Percentiles rank a stretch among this genome's conserved stretches.
Evolutionary conservation across 306 rosid genomes (phyloP).

Genomic region (Vigna mungo): DNA sequence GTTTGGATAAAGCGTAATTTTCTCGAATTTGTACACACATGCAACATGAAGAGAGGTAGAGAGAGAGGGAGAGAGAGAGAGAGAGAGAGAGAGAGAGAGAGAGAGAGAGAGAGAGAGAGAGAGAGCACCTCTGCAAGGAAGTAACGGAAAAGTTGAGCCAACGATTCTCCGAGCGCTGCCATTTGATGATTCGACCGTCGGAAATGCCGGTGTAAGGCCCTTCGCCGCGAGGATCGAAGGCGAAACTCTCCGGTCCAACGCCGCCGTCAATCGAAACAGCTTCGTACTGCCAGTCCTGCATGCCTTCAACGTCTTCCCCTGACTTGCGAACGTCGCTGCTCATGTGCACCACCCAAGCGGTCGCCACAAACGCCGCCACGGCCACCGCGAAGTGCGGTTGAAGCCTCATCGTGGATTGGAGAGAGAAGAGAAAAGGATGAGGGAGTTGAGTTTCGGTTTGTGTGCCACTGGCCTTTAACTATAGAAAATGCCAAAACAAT

Average conservation of each 20-base stretch:
- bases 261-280: slow-evolving; percentile 50
- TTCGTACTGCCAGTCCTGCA: slow-evolving; percentile 39
- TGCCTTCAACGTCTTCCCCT: not conserved
- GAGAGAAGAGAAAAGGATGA: not conserved
- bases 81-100: not conserved
- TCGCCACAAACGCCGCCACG: not conserved
- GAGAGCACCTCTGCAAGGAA: slow-evolving; percentile 56
- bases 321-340: not conserved
- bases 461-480: not conserved
- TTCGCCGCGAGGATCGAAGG: slow-evolving; percentile 62
- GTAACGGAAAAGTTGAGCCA: slow-evolving; percentile 69
- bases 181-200: slow-evolving; percentile 75
- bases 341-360: slow-evolving; percentile 39
- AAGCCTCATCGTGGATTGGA: slow-evolving; percentile 18
- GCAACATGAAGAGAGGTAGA: not conserved
- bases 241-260: slow-evolving; percentile 73
- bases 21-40: not conserved
- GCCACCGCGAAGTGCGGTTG: slow-evolving; percentile 19
- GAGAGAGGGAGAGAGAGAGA: no score
- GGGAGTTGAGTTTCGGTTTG: not conserved
- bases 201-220: slow-evolving; percentile 85
- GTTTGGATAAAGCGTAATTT: not conserved
- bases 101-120: not conserved
- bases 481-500: no score
- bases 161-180: slow-evolving; percentile 48